Evolutionary conservation across 495 filamentous ascomycete species (phyloP), one percentile per base, ranked within the genome.

Genomic region (Neurospora tetrasperma): DNA sequence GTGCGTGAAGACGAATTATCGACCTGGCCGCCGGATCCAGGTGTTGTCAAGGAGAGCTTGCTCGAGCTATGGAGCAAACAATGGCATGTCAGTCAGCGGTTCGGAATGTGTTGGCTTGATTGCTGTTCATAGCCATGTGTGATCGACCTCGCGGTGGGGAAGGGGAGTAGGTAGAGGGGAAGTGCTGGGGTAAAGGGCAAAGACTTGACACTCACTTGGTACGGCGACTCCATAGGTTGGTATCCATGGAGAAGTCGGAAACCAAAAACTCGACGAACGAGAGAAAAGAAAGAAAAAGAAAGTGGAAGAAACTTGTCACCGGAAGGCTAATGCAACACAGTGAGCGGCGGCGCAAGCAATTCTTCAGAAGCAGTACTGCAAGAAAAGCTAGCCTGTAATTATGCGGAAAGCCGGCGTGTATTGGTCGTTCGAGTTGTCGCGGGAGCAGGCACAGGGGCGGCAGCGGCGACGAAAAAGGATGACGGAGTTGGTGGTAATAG

Each of bases 11-110:
- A 89, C 80, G 88, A 85, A 83, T 89, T 88, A 83, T 90, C 87
- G 81, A 83, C 79, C 75, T 85, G 84, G 76, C 82, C 78, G 76
- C 84, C 85, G 74, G 88, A 87, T 42, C 83, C 79, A 48, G 91
- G 85, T 78, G 92, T 94, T 76, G 94, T 92, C 62, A 98, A 86
- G 71, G 93, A 96, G 84, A 97, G 90, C 85, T 96, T 99, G 87
- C 89, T 93, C 81, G 89, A 86, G 86, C 91, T 94, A 79, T 40
- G 75, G 73, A 73, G 75, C 72, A 76, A 73, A 66, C 54, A 18
- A 73, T 69, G 41, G 69, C 18, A 18, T 27, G 73, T 75, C 71
- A 76, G 75, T 48, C 42, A n/a, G 9, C 54, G 27, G 54, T 35
- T 66, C 54, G 14, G 27, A 14, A 66, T 66, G 54, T 66, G 27